phyloP scores from a whole-genome alignment of 2,329 filamentous ascomycete genomes.

The Lecanicillium sp. region DNA sequence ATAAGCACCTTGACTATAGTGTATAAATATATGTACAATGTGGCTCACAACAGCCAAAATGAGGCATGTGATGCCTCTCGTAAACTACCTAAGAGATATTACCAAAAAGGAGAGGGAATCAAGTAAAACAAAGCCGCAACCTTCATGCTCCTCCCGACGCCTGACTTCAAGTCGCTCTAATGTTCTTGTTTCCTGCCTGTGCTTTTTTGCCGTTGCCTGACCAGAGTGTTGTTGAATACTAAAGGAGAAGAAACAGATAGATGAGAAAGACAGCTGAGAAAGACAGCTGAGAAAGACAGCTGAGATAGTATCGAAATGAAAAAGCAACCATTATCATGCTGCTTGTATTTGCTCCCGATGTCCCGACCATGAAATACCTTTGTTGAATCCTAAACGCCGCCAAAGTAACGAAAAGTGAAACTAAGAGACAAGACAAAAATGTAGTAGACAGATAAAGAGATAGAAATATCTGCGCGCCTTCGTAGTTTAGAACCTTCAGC shows the following conservation, averaged over 20 bases:
- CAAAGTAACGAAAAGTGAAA: too few relatives aligned
- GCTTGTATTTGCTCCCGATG: neutral
- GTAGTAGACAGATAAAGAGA: neutral
- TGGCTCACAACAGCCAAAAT: neutral
- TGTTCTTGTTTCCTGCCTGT: neutral
- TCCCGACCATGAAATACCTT: conserved; percentile 1
- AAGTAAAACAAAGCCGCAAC: neutral
- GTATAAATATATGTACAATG: conserved; percentile 1
- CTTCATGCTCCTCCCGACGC: conserved; percentile 4
- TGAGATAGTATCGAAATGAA: neutral
- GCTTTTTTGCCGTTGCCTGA: neutral
- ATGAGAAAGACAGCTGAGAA: neutral
- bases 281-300: neutral
- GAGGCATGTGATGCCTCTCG: neutral
- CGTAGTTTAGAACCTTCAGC: too few relatives aligned
- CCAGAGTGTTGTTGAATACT: conserved; percentile 6
- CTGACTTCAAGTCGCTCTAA: conserved; percentile 1
- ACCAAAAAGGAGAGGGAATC: neutral
- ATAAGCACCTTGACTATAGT: neutral
- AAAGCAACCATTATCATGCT: neutral
- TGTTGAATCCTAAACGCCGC: conserved; percentile 6
- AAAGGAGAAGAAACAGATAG: neutral
- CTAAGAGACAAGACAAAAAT: neutral
- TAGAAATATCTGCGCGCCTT: too few relatives aligned
- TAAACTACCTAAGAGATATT: neutral